Conservation (phyloP, 208 protist species). For the Trypanosoma mega region DNA sequence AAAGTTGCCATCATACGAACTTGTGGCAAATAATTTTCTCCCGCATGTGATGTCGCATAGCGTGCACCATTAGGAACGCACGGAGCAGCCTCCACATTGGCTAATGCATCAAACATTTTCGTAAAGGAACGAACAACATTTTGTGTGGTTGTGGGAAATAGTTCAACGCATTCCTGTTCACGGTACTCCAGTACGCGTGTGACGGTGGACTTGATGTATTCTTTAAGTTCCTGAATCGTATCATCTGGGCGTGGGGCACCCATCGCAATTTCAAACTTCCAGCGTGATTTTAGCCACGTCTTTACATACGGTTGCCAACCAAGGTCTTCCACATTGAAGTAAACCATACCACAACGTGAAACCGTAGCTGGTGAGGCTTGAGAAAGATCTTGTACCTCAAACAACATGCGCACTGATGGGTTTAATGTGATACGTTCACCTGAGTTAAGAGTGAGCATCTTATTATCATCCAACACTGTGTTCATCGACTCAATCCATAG, state of each 20-base stretch:
- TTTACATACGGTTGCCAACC: slow-evolving; percentile 94
- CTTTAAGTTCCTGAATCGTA: slow-evolving; percentile 76
- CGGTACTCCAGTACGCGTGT: slow-evolving; percentile 78
- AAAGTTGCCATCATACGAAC: slow-evolving; percentile 96
- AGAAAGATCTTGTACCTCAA: slow-evolving; percentile 98
- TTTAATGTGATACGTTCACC: slow-evolving; percentile 98
- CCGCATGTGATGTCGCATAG: slow-evolving; percentile 80
- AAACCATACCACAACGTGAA: slow-evolving; percentile 98
- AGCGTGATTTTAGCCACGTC: slow-evolving; percentile 91
- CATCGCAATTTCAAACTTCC: slow-evolving; percentile 85
- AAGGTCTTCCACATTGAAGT: slow-evolving; percentile 94
- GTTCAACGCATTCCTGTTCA: slow-evolving; percentile 81
- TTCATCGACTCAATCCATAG: slow-evolving; percentile 99
- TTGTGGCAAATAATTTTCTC: slow-evolving; percentile 90
- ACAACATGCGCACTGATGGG: slow-evolving; percentile 95
- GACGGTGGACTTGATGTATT: slow-evolving; percentile 88
- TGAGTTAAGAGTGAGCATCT: slow-evolving; percentile 98
- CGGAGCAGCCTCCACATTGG: slow-evolving; percentile 76
- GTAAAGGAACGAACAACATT: slow-evolving; percentile 93
- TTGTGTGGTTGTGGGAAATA: slow-evolving; percentile 87
- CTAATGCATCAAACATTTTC: slow-evolving; percentile 95
- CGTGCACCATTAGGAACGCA: slow-evolving; percentile 53
- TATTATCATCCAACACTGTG: slow-evolving; percentile 99
- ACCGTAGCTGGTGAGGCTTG: slow-evolving; percentile 99
- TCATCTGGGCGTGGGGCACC: slow-evolving; percentile 90